Conservation (phyloP, 139 green algal genomes). For the Ettlia oleoabundans region DNA sequence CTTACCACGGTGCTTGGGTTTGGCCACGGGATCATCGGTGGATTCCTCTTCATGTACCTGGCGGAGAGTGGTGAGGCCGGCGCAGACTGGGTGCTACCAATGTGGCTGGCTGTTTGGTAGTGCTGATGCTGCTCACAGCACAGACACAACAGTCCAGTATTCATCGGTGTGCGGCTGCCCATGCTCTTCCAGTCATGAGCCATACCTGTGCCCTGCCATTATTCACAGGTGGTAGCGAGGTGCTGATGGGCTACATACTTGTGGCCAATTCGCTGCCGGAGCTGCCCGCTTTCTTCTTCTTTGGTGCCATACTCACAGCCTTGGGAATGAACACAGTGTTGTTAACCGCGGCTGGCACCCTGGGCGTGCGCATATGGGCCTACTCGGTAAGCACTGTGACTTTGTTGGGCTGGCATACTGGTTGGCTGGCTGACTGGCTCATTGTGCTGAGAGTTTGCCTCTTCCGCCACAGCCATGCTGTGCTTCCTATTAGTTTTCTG, state of each 20-base stretch:
- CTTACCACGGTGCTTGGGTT: constrained; percentile 31
- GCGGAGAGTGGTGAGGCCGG: constrained; percentile 22
- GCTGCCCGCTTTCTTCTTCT: constrained; percentile 35
- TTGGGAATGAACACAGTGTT: constrained; percentile 39
- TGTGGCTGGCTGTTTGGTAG: no score
- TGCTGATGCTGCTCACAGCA: no score
- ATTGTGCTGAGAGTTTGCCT: no score
- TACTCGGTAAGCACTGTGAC: not conserved
- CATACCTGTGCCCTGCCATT: not conserved
- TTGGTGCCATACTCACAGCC: constrained; percentile 20
- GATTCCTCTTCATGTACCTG: constrained; percentile 39
- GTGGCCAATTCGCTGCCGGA: constrained; percentile 21
- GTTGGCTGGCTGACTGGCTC: no score
- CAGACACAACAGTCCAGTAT: no score
- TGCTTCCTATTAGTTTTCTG: no score
- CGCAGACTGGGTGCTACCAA: no score
- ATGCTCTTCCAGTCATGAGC: not conserved
- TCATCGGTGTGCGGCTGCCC: no score
- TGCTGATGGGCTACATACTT: constrained; percentile 41
- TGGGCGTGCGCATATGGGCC: constrained; percentile 21
- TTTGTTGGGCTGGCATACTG: not conserved
- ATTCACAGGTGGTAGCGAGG: constrained; percentile 10
- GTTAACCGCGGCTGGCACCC: not conserved
- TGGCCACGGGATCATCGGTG: constrained; percentile 35
- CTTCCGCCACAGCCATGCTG: no score